Evolutionary conservation across 2,329 filamentous ascomycete genomes (phyloP), one percentile per base, ranked within the genome.

Genomic region (Orbilia quercus): DNA sequence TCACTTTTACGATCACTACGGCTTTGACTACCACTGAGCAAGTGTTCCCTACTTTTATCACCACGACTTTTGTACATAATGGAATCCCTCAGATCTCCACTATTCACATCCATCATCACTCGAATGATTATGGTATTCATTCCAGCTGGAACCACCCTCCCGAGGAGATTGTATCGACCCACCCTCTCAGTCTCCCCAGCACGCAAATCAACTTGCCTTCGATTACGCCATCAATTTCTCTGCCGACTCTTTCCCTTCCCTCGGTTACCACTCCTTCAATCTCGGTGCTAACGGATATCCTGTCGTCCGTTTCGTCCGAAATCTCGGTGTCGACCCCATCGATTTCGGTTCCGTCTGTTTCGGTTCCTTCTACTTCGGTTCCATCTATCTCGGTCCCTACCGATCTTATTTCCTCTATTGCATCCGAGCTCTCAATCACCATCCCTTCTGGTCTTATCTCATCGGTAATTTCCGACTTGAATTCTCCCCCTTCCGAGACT

Each of bases 81-180:
- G 63, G 63, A 38, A 53, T 18, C 1, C 51, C 53, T 2, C 25
- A 18, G 4, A 22, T 53, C 18, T 51, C 36, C 63, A 67, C 63
- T 7, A 23, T 67, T 48, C 63, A 67, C 16, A 40, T 67, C 12
- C 63, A 67, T n/a, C 63, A 67, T 20, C 63, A 67, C 40, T 51
- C 63, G 1, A 42, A 67, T 23, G 63, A 67, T 18, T 51, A 25
- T 59, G 63, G 63, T 14, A 67, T 67, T 36, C 60, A 65, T 16
- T 65, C 60, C 14, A 48, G 18, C 22, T 63, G 59, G 59, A 25
- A 18, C 7, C 7, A 5, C 16, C 31, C 20, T n/a, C 40, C n/a
- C 2, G 20, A 11, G 7, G 44, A 47, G 44, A 47, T 23, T 23
- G 44, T 4, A 47, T 12, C 16, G 44, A 47, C 23, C 2, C n/a